Evolutionary conservation across 2,329 filamentous ascomycete genomes (phyloP), one percentile per base, ranked within the genome.

Genomic region (Pseudogymnoascus sp.): DNA sequence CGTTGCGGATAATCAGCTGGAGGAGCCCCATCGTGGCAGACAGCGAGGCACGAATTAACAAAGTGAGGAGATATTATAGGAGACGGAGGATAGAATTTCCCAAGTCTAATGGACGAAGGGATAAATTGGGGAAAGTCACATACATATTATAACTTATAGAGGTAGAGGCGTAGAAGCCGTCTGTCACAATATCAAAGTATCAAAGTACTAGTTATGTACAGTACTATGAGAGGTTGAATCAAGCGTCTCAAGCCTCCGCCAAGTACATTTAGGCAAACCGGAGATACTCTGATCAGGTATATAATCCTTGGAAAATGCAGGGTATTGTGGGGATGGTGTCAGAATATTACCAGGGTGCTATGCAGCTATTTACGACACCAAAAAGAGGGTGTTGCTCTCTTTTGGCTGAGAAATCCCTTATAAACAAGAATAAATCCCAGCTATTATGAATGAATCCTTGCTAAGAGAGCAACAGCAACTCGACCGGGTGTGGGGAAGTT

Each of bases 1-100:
- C 43, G 33, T 62, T 62, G 16, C 61, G 61, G 33, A 62, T 61
- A 55, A 62, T 60, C 23, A 49, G 21, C 43, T 49, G 43, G 43
- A 49, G 43, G 14, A 49, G 5, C 43, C 43, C 43, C 43, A 49
- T 49, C 14, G 43, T 49, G 23, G 43, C 1, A n/a, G 23, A 16
- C 23, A 28, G 23, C 28, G 14, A 16, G 23, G 23, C 12, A 25
- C 7, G 21, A 49, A n/a, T 49, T 14, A 49, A 49, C 1, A 28
- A 28, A 49, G 4, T 49, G 43, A 9, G 5, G 14, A 16, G 14
- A 49, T 49, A 49, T 28, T 41, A 28, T 12, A 23, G 23, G 7
- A 49, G 14, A 49, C 3, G 7, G 23, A 49, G 14, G 14, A 49
- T 6, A 28, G 14, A 28, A 5, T 28, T 49, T 49, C 43, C 8